Conservation (phyloP, 306 rosid species). For the Malus sylvestris region DNA sequence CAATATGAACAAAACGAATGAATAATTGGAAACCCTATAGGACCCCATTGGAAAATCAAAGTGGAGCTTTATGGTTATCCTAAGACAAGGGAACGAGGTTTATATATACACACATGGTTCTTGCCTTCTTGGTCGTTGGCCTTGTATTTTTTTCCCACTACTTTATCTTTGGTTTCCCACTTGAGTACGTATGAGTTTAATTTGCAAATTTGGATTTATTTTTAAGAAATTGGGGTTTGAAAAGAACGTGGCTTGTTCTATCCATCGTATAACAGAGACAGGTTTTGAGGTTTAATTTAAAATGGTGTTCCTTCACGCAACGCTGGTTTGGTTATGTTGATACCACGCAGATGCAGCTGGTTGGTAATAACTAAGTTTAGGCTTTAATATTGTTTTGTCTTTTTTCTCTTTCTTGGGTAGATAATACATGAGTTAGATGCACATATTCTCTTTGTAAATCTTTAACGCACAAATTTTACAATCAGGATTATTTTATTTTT, state of each 20-base stretch:
- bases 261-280: not conserved
- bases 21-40: not conserved
- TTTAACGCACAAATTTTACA: too few relatives aligned
- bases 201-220: not conserved
- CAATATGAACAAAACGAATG: not conserved
- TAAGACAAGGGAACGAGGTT: not conserved
- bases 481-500: too few relatives aligned
- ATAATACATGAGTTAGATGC: too few relatives aligned
- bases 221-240: not conserved
- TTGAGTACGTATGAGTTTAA: not conserved
- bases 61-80: not conserved
- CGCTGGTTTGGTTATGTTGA: not conserved
- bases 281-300: not conserved
- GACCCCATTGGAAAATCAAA: not conserved
- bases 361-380: not conserved
- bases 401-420: not conserved
- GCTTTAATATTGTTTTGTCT: not conserved
- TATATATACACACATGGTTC: not conserved
- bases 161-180: not conserved
- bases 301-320: slow-evolving; percentile 7
- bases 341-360: not conserved
- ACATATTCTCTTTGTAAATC: too few relatives aligned
- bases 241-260: not conserved
- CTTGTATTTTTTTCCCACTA: not conserved
- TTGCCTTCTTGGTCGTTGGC: not conserved